Base-by-base conservation (phyloP, 2,329 filamentous ascomycete species). In the Neonectria coccinea region DNA sequence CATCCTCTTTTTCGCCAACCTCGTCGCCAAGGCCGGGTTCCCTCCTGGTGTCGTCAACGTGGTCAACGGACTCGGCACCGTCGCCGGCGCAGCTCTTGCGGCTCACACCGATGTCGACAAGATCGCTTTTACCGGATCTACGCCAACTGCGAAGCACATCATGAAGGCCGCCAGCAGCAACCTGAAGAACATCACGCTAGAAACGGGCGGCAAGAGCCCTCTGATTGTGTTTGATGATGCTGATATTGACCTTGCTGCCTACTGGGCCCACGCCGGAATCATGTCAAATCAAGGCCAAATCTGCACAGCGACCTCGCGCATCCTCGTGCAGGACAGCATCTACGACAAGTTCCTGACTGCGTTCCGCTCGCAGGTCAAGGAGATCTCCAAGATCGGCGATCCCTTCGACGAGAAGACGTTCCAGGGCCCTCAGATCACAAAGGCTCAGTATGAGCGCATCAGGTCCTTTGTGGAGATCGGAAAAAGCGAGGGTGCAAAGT, bases 41-140 rank as follows among this genome's bases (percentile, higher is more conserved):
- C 92, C 92, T 5, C 87, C 91, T 0, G 92, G 92, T 42, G 92
- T 94, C 10, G 79, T 94, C 70, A 94, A 94, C 77, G 85, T 94
- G 63, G 76, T 93, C 62, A 93, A 92, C 68, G 92, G 92, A 1
- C 84, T 88, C 64, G 91, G 91, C 27, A 83, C 83, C 44, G 88
- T 88, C 52, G 89, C 91, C 1, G 92, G 92, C 11, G 84, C 88
- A 2, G 89, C 91, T 0, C 83, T 94, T 18, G 89, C 88, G 1
- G 83, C 84, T 50, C 92, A 94, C 75, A 79, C 87, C n/a, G 86
- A 85, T 51, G 84, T 94, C 33, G 89, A 92, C 75, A 94, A 94
- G 81, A 83, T 94, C 64, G 90, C 91, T 2, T 94, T 94, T 70
- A 94, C 92, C 0, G 92, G 92, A 45, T 91, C 88, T 9, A 94